phyloP scores from a whole-genome alignment of 2,329 filamentous ascomycete species.

The Chrysoporthe puriensis region DNA sequence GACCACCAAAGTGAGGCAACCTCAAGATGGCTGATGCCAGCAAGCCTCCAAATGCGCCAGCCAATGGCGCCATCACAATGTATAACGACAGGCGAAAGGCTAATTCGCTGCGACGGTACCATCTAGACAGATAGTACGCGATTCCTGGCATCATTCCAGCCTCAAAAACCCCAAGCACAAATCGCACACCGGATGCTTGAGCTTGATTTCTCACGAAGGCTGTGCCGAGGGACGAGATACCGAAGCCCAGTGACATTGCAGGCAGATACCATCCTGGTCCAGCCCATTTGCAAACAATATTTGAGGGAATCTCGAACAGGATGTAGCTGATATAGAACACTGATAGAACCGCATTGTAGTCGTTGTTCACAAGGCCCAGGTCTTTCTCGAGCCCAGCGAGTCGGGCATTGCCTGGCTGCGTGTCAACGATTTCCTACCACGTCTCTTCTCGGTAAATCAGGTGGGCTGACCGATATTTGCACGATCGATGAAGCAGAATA shows the following conservation, averaged over 20 bases:
- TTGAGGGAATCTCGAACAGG: conserved; percentile 71
- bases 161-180: conserved; percentile 71
- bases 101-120: conserved; percentile 63
- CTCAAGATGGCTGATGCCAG: conserved; percentile 61
- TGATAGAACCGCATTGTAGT: conserved; percentile 71
- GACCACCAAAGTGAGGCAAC: conserved; percentile 59
- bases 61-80: conserved; percentile 65
- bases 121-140: conserved; percentile 72
- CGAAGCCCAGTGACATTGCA: conserved; percentile 63
- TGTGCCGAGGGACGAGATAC: conserved; percentile 64
- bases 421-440: background rate
- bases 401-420: conserved; percentile 63
- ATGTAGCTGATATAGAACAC: conserved; percentile 77
- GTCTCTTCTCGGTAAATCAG: background rate
- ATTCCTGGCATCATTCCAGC: conserved; percentile 76
- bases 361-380: conserved; percentile 61
- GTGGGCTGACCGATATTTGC: conserved; percentile 66
- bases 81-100: conserved; percentile 62
- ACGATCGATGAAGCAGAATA: conserved; percentile 77
- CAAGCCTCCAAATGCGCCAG: conserved; percentile 68
- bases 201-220: conserved; percentile 64
- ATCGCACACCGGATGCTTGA: conserved; percentile 62
- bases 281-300: conserved; percentile 70
- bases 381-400: conserved; percentile 68
- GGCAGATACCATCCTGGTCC: conserved; percentile 76